Base-by-base conservation (phyloP, 2,329 filamentous ascomycete genomes). In the Colletotrichum sidae region DNA sequence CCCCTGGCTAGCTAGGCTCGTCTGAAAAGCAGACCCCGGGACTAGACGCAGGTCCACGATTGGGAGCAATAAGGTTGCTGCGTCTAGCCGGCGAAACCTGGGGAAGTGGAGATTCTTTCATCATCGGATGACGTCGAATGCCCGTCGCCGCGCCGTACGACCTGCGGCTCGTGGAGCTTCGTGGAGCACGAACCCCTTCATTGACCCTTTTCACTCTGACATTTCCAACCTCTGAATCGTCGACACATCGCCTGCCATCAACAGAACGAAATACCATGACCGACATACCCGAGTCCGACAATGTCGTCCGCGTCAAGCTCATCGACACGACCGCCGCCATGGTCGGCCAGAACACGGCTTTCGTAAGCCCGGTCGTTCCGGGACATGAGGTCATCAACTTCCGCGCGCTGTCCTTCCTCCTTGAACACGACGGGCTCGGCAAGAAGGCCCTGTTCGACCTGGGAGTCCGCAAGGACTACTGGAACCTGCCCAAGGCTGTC, bases 331-430 rank as follows among this genome's bases (percentile, higher is more conserved):
- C 68, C 10, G 46, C 59, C 8, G 56, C 52, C 10, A 53, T 70
- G 50, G 66, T 69, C 15, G 59, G 60, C 39, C 55, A 58, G 13
- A 55, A 57, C 25, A 35, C 57, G 12, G 61, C 67, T 1, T 69
- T 70, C 12, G 66, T 68, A 2, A 57, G 61, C 25, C 69, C 69
- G 4, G 56, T 55, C 2, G 65, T 68, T 3, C 13, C 54, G 10
- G 69, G 69, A 13, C 69, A 70, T 33, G 68, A 70, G 25, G 46
- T 63, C 34, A 58, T 70, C n/a, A 70, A 69, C 35, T 62, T 70
- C 10, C 63, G 57, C 4, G 67, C 68, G 2, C 53, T 70, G 4
- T 60, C 68, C 10, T 70, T 70, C 34, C 52, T 70, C 4, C 35
- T 70, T 0, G 69, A 70, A 46, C 65, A 65, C 46, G 66, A 70